Percentiles rank a stretch among this genome's conserved stretches.
Conservation (phyloP, 208 protist species). For the Wallacemonas sp. region DNA sequence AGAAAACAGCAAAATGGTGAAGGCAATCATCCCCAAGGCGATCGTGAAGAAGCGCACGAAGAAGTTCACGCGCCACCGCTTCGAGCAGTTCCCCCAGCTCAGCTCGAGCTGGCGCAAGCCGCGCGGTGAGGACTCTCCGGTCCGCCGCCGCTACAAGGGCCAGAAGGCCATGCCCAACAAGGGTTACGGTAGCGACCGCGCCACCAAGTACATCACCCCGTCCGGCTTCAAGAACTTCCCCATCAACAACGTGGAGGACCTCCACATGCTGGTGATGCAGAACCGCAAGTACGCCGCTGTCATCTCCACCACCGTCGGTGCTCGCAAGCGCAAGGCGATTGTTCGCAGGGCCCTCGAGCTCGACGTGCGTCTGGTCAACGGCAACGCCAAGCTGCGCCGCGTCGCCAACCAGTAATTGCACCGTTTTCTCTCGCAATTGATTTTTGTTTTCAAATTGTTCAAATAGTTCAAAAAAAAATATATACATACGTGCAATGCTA, state of each 20-base stretch:
- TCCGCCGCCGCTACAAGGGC: constrained; percentile 98
- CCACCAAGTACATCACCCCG: constrained; percentile 96
- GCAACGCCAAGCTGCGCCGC: constrained; percentile 93
- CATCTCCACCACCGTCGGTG: constrained; percentile 96
- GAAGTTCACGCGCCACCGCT: constrained; percentile 96
- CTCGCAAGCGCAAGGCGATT: constrained; percentile 95
- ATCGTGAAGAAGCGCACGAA: constrained; percentile 98
- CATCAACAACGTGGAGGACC: constrained; percentile 95
- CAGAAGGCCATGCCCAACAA: constrained; percentile 97
- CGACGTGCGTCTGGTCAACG: constrained; percentile 98
- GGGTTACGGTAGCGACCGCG: constrained; percentile 98
- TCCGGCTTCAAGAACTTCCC: constrained; percentile 98
- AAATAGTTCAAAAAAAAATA: constrained; percentile 24
- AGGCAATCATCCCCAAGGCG: constrained; percentile 87
- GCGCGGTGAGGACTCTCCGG: constrained; percentile 98
- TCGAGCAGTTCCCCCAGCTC: constrained; percentile 94
- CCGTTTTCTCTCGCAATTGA: constrained; percentile 8
- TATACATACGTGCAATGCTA: constrained; percentile 1
- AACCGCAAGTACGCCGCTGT: constrained; percentile 99
- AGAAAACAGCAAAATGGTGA: constrained; percentile 82
- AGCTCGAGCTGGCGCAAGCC: constrained; percentile 97
- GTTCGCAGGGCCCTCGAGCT: constrained; percentile 98
- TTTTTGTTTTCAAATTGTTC: constrained; percentile 19
- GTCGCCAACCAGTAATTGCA: constrained; percentile 56
- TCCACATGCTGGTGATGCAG: constrained; percentile 99